Percentiles rank a stretch among this genome's conserved stretches.
Conservation (phyloP, 495 filamentous ascomycete species). For the Penicillium flavigenum region DNA sequence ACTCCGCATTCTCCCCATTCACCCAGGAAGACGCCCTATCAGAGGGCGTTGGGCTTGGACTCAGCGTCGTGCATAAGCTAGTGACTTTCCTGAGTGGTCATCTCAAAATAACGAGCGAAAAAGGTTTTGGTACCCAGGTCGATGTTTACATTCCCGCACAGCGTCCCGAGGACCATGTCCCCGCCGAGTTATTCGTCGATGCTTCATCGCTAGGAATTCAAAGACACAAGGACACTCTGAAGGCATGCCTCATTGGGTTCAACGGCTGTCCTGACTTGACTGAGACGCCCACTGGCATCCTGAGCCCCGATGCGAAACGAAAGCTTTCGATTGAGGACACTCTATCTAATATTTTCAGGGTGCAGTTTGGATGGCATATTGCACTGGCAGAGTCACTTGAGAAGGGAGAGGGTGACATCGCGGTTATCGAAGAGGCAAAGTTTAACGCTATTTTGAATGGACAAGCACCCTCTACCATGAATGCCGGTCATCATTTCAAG, state of each 20-base stretch:
- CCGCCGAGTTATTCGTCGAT: background rate
- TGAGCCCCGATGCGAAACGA: slow-evolving; percentile 21
- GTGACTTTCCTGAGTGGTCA: slow-evolving; percentile 57
- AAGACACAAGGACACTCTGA: background rate
- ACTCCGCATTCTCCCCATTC: slow-evolving; percentile 68
- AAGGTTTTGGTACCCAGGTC: slow-evolving; percentile 58
- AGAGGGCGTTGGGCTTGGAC: slow-evolving; percentile 66
- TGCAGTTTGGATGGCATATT: slow-evolving; percentile 14
- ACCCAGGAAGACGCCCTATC: slow-evolving; percentile 66
- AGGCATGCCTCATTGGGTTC: slow-evolving; percentile 23
- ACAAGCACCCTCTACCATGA: background rate
- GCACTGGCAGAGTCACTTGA: slow-evolving; percentile 11
- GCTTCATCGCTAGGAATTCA: background rate
- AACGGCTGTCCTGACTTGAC: slow-evolving; percentile 20
- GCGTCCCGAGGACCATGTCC: slow-evolving; percentile 9
- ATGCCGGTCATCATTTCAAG: slow-evolving; percentile 2
- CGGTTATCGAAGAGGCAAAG: slow-evolving; percentile 19
- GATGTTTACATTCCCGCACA: slow-evolving; percentile 51
- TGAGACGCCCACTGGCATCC: slow-evolving; percentile 25
- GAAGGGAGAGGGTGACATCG: slow-evolving; percentile 15
- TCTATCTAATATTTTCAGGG: slow-evolving; percentile 12
- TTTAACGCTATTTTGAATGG: slow-evolving; percentile 5
- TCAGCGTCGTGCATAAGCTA: slow-evolving; percentile 68
- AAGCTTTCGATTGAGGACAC: slow-evolving; percentile 25
- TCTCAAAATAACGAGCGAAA: slow-evolving; percentile 58